Conservation (phyloP, 2,329 filamentous ascomycete species). For the Penicillium sp. region DNA sequence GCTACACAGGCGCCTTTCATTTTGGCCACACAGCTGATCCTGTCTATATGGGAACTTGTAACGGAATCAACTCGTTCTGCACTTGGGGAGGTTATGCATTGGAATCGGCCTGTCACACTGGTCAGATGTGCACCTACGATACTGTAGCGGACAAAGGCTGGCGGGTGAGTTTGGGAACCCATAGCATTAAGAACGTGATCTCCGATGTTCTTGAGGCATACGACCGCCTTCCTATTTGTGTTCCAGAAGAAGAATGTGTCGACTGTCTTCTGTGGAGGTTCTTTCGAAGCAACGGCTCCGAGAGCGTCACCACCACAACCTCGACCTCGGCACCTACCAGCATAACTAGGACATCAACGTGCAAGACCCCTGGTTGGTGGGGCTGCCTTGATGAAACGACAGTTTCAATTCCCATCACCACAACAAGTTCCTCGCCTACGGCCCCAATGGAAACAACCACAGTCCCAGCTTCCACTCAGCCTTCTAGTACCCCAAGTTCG, state of each 20-base stretch:
- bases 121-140: conserved; percentile 86
- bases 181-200: conserved; percentile 88
- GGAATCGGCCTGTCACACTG: conserved; percentile 90
- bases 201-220: conserved; percentile 84
- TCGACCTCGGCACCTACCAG: conserved; percentile 63
- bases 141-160: conserved; percentile 90
- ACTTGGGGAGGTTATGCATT: conserved; percentile 92
- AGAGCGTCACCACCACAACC: conserved; percentile 65
- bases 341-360: conserved; percentile 77
- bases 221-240: conserved; percentile 76
- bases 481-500: too few species aligned
- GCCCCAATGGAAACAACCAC: not conserved
- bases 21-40: conserved; percentile 97
- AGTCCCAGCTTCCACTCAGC: too few species aligned
- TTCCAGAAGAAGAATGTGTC: conserved; percentile 75
- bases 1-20: conserved; percentile 80
- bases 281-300: conserved; percentile 88
- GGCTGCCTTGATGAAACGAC: conserved; percentile 62
- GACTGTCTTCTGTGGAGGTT: conserved; percentile 96
- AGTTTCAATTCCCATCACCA: conserved; percentile 33
- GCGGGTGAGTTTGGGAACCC: conserved; percentile 87
- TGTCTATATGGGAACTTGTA: conserved; percentile 91
- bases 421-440: not conserved
- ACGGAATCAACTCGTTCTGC: conserved; percentile 84
- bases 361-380: conserved; percentile 92